Conservation (phyloP, 306 rosid species). For the Rosa lucieae region DNA sequence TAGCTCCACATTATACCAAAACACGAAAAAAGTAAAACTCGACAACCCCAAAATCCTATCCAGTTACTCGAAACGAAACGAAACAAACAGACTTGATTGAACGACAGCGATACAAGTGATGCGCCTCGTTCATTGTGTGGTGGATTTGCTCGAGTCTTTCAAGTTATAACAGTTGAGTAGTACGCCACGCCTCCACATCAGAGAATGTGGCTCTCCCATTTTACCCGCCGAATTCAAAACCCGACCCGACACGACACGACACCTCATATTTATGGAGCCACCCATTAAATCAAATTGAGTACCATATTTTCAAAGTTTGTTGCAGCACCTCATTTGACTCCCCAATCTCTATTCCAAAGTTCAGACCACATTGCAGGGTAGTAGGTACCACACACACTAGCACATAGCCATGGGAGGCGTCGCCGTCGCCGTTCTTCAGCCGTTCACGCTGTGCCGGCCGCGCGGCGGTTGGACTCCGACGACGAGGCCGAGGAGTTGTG, state of each 20-base stretch:
- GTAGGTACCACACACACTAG: not conserved
- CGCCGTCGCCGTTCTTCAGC: not conserved
- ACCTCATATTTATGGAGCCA: not conserved
- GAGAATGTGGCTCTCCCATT: not conserved
- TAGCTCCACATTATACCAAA: not conserved
- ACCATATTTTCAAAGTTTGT: not conserved
- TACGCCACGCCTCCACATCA: not conserved
- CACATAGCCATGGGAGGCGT: constrained; percentile 6
- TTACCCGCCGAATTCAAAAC: not conserved
- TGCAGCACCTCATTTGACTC: not conserved
- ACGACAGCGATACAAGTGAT: not conserved
- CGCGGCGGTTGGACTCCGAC: not conserved
- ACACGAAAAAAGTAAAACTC: not conserved
- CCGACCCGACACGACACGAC: constrained; percentile 4
- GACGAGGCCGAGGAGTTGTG: not conserved
- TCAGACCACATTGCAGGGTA: not conserved
- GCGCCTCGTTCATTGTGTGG: not conserved
- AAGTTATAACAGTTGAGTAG: not conserved
- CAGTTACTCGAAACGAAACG: not conserved
- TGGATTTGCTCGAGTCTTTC: not conserved
- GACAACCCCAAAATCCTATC: not conserved
- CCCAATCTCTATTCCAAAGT: not conserved
- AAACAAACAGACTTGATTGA: not conserved
- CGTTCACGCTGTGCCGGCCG: constrained; percentile 2
- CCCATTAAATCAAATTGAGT: not conserved